These are phyloP conservation scores for Picea sitchensis DNA, from an alignment of 75 land plant genomes.

Conservation along the genomic window DNA sequence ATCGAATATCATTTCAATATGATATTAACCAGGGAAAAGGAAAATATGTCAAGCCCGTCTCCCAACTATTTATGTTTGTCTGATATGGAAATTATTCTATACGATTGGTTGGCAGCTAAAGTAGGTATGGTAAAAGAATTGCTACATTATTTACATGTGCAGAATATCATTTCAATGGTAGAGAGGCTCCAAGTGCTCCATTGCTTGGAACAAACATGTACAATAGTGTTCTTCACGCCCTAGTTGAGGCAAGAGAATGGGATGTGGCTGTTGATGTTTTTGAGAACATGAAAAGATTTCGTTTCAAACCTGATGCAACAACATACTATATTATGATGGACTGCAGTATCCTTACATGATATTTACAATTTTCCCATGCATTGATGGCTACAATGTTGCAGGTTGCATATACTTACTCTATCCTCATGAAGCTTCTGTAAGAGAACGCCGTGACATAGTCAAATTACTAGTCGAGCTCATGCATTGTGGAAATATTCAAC, in stretches of 20 bases:
- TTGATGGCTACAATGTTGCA: constrained; percentile 48
- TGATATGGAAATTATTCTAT: no score
- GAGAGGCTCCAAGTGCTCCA: not conserved
- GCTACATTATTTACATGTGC: constrained; percentile 32
- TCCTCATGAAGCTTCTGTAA: constrained; percentile 24
- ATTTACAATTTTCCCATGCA: constrained; percentile 34
- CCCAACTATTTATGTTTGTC: no score
- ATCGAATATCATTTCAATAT: no score
- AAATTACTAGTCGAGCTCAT: constrained; percentile 45
- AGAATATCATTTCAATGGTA: constrained; percentile 20
- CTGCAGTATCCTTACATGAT: constrained; percentile 25
- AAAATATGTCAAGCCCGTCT: no score
- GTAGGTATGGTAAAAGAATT: constrained; percentile 42
- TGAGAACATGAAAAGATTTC: constrained; percentile 33
- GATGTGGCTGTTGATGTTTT: constrained; percentile 36
- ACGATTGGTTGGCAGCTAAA: no score
- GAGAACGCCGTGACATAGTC: not conserved
- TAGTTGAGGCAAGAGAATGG: constrained; percentile 44
- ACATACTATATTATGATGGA: constrained; percentile 59
- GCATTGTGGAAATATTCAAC: constrained; percentile 49
- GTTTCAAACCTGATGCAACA: constrained; percentile 22
- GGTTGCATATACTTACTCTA: constrained; percentile 39
- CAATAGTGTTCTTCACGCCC: constrained; percentile 46
- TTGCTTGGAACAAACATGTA: constrained; percentile 15
- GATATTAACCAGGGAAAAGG: no score